Evolutionary conservation across 352 stramenopile species (phyloP), one percentile per base, ranked within the genome.

Genomic region (Pythium dissimile): DNA sequence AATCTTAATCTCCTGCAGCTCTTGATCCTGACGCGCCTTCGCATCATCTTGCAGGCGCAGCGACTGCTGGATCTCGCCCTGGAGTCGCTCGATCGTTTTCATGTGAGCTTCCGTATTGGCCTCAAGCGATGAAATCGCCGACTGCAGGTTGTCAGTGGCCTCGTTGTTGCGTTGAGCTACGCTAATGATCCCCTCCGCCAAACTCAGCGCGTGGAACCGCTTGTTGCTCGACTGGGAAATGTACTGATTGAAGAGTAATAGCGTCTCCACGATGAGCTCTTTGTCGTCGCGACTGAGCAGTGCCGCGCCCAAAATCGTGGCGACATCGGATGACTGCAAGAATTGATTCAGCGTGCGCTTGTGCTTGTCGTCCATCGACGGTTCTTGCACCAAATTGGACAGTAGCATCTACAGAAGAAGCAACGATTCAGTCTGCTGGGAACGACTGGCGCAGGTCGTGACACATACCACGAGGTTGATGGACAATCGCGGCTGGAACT

Each of bases 341-440:
- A 90, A 89, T 57, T 89, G 81, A 26, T 62, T 79, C 24, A 92
- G 49, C 1, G 79, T 83, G 32, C 81, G 75, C 45, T 82, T 88
- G 24, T 75, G 77, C 37, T 86, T 88, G 31, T 91, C 80, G 5
- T 67, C 45, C 63, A 94, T 68, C 16, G 49, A 72, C 11, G 72
- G 53, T 13, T 89, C 80, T 7, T 61, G 54, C 24, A 72, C 51
- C 5, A 94, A 56, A 24, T 66, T 77, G 8, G 80, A 78, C 3
- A 94, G 53, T 11, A 94, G 63, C 34, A 71, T 86, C 83, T 93
- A 55, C 15, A 20, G 16, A n/a, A 56, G n/a, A 31, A n/a, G 34
- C 34, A 41, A 41, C 34, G 12, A 41, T n/a, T 3, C 6, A 5
- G 5, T n/a, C 3, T 28, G 46, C 15, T 12, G 41, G 2, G 48